phyloP scores from a whole-genome alignment of 192 early-diverging fungal genomes.

The Mycoemilia scoparia region DNA sequence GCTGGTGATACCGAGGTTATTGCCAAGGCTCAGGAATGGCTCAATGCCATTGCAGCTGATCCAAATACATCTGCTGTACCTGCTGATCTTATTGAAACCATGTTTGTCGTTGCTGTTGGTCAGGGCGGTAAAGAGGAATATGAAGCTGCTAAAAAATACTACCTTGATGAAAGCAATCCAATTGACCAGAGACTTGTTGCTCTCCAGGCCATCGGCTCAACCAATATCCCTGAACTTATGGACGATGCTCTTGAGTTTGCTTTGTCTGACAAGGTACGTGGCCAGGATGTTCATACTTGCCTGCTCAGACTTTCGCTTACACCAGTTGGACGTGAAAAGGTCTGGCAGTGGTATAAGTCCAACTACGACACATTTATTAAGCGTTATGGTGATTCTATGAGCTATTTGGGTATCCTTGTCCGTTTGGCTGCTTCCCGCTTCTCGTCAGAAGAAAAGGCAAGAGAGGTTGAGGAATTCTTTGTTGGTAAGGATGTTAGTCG shows the following conservation, averaged over 20 bases:
- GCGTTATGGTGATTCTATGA: constrained; percentile 45
- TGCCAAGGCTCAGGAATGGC: constrained; percentile 47
- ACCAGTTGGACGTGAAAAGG: constrained; percentile 28
- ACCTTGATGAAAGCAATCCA: constrained; percentile 34
- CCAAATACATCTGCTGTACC: constrained; percentile 44
- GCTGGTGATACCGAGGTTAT: constrained; percentile 45
- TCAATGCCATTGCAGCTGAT: constrained; percentile 38
- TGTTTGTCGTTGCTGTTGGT: constrained; percentile 46
- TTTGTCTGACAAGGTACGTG: constrained; percentile 44
- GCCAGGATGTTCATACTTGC: constrained; percentile 44
- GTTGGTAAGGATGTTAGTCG: constrained; percentile 28
- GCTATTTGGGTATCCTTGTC: constrained; percentile 44
- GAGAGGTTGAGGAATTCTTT: constrained; percentile 39
- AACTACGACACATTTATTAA: constrained; percentile 37
- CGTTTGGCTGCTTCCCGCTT: constrained; percentile 44
- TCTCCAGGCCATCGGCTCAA: constrained; percentile 37
- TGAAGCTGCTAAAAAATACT: constrained; percentile 44
- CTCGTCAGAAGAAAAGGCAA: constrained; percentile 31
- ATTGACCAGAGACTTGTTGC: constrained; percentile 52
- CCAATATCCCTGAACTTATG: constrained; percentile 34
- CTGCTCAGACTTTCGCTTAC: constrained; percentile 32
- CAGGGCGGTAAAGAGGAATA: constrained; percentile 39
- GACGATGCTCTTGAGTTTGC: constrained; percentile 40
- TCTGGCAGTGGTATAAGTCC: constrained; percentile 50
- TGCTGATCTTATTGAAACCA: constrained; percentile 15